A percentile compares a stretch with the other conserved stretches of the same genome.
phyloP scores from a whole-genome alignment of 257 asterid genomes.

The Solanum chmielewskii region DNA sequence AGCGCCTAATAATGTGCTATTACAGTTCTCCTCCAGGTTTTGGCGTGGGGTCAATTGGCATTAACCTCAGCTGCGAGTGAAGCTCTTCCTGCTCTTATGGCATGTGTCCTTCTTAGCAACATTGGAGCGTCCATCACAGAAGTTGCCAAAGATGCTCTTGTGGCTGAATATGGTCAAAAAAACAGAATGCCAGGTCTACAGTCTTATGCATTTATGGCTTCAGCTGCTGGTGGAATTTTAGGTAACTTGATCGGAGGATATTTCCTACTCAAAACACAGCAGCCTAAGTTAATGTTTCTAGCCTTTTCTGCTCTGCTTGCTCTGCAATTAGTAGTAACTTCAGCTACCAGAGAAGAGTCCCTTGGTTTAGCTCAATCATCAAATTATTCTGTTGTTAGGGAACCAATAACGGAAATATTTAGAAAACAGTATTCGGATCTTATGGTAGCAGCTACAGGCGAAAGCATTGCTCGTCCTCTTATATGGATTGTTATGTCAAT shows the following conservation, averaged over 20 bases:
- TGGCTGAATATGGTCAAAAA: conserved; percentile 65
- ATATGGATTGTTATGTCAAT: conserved; percentile 58
- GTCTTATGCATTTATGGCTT: conserved; percentile 76
- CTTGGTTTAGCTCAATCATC: conserved; percentile 41
- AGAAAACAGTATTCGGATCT: conserved; percentile 49
- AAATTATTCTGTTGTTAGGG: conserved; percentile 3
- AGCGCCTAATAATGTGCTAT: not conserved
- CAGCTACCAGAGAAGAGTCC: conserved; percentile 48
- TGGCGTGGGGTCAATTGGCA: conserved; percentile 78
- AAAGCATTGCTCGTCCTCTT: conserved; percentile 46
- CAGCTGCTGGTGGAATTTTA: conserved; percentile 66
- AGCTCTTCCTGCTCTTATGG: conserved; percentile 44
- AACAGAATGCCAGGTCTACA: conserved; percentile 55
- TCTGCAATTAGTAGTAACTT: conserved; percentile 45
- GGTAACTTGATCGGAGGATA: conserved; percentile 78
- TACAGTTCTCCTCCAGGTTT: conserved; percentile 65
- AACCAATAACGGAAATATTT: conserved; percentile 28
- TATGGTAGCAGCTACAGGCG: conserved; percentile 35
- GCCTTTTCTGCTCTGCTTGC: conserved; percentile 48
- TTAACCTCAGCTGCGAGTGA: conserved; percentile 53
- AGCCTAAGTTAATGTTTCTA: conserved; percentile 61
- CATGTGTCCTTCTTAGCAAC: conserved; percentile 58
- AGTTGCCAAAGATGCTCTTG: conserved; percentile 80
- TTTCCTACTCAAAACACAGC: conserved; percentile 42
- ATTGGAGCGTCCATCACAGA: conserved; percentile 80